Evolutionary conservation across 495 filamentous ascomycete species (phyloP), one percentile per base, ranked within the genome.

Genomic region (Lindgomyces ingoldianus): DNA sequence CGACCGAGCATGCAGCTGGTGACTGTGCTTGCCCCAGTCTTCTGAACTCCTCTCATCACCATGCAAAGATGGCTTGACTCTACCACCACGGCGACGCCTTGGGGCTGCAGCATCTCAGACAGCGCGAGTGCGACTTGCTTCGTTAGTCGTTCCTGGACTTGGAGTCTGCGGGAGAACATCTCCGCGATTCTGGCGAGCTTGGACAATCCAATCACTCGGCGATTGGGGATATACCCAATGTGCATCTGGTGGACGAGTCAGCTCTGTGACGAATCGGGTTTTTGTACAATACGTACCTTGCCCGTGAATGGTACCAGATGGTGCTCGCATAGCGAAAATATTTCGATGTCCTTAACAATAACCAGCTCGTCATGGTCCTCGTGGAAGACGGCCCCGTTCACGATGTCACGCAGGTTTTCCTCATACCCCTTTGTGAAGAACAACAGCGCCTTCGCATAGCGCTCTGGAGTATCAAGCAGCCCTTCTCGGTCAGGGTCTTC

Each of bases 401-500:
- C 90, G 62, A 98, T 87, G 70, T 95, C 91, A 60, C 86, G 81
- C 47, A 98, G 84, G 74, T 97, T 97, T 81, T 98, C 89, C 77
- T 97, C 91, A 70, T 98, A 98, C 26, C 94, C 94, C 74, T 96
- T 96, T n/a, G 94, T 98, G 78, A 98, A 96, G 81, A 89, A 96
- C 21, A 98, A 82, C 91, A 98, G 93, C 4, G 94, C 94, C 75
- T 93, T 93, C 61, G 95, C 94, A 77, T 97, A 97, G 60, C 94
- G 80, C 67, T 89, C 85, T 1, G 95, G 94, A 1, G 94, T 98
- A 42, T 86, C 89, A 1, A 89, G 82, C 25, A 98, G 80, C 6
- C 94, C 94, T 72, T 96, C 93, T 41, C 94, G 84, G 70, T 93
- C 87, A 0, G 94, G 91, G 73, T 98, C 95, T 76, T 98, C 94